Evolutionary conservation across 2,329 filamentous ascomycete genomes (phyloP), one percentile per base, ranked within the genome.

Genomic region (Aspergillus intermedius): DNA sequence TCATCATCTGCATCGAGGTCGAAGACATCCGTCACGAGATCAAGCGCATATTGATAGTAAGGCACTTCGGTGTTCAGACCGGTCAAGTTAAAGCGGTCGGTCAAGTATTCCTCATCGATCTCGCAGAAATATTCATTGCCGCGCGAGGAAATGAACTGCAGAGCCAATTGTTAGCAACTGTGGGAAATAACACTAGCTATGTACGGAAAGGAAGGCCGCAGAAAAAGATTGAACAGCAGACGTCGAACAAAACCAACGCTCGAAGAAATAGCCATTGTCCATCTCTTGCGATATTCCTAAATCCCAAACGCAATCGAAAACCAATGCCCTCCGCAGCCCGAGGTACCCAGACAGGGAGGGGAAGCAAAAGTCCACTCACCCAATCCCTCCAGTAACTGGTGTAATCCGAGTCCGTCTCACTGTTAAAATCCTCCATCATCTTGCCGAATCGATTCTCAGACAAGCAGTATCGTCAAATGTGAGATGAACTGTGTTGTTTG

Each of bases 71-170:
- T 91, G 73, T 97, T 96, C 45, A 98, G 81, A 34, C 93, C 93
- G 0, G 93, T 98, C 53, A 98, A 77, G 73, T 98, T 98, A 80
- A 98, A 98, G 45, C 93, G 85, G 70, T 98, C 93, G 45, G 91
- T 97, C 42, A 98, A 80, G 71, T 98, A 98, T 63, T 98, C 93
- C 70, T 98, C 93, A 71, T 98, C 93, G 63, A 98, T 97, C 68
- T 98, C 93, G 80, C 93, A 98, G 65, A 97, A 98, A 74, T 98
- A 98, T 69, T 98, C 93, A 73, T 98, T 97, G 57, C 93, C 93
- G 48, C 93, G 83, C 5, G 91, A 95, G 4, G 91, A 96, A 62
- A 97, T 96, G 70, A 98, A 98, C 93, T 98, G 65, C 22, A 15
- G 10, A 15, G 28, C 10, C 15, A 45, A 15, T 13, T 44, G 23